Conservation (phyloP, 2,329 filamentous ascomycete species). For the Aureobasidium sp. region DNA sequence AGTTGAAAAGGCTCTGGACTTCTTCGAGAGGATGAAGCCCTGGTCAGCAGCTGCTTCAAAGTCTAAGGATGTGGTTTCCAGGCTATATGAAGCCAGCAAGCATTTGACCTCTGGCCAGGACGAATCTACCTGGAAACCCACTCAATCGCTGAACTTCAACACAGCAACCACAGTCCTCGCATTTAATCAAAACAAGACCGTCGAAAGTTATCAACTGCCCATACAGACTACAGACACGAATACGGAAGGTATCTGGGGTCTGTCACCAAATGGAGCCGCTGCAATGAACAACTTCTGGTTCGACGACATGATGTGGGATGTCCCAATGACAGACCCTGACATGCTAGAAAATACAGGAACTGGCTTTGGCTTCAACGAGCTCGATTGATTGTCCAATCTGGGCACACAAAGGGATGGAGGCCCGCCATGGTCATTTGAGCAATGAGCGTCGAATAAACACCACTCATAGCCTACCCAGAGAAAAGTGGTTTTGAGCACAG, state of each 20-base stretch:
- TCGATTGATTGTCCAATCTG: conserved; percentile 1
- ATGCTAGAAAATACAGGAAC: not conserved
- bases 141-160: not conserved
- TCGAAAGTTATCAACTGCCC: not conserved
- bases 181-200: not conserved
- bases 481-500: no score
- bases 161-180: no score
- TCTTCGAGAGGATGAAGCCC: conserved; percentile 34
- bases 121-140: no score
- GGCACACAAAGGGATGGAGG: not conserved
- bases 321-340: conserved; percentile 9
- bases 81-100: conserved; percentile 32
- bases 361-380: not conserved
- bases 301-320: conserved; percentile 18
- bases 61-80: conserved; percentile 33
- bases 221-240: not conserved
- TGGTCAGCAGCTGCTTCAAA: conserved; percentile 38
- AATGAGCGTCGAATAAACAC: not conserved
- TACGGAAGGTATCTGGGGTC: conserved; percentile 12
- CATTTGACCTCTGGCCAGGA: conserved; percentile 14
- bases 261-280: conserved; percentile 16
- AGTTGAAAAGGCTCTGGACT: conserved; percentile 33
- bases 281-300: conserved; percentile 18
- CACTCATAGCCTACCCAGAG: no score
- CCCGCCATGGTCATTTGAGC: not conserved